Evolutionary conservation across 805 yeast genomes (phyloP), one percentile per base, ranked within the genome.

Genomic region (Kodamaea restingae): DNA sequence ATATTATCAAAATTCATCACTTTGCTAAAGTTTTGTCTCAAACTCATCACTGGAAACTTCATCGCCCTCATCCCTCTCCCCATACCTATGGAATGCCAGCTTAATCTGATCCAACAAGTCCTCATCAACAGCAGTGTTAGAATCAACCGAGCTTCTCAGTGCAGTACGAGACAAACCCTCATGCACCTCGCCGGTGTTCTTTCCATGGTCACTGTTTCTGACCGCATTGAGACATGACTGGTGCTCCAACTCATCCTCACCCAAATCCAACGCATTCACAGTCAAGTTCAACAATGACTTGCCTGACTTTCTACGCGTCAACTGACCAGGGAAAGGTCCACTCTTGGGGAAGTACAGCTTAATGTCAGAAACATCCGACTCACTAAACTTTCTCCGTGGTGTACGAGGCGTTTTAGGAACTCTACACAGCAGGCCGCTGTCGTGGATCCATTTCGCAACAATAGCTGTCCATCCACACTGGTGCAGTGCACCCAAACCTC

Each of bases 381-480:
- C 32, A 21, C 32, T 30, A 10, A 11, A 10, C 6, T 58, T 59
- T 31, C 54, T 56, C 25, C 33, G 17, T 30, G 58, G 67, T 24
- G 69, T 56, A 44, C 59, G 52, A 18, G 70, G 71, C 11, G 71
- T 59, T 49, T 61, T 55, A n/a, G 80, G 77, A 15, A 72, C 55
- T 45, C 80, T 63, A 55, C 81, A 78, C 0, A 87, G 74, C 33
- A 79, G 73, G 43, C 96, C 96, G 32, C 85, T 84, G 63, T 90
- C 91, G 56, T 85, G 93, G 54, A 90, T 86, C 77, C 88, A 78
- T 63, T 91, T 84, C 31, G 95, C 95, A 38, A 88, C 93, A 33
- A 90, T 71, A 0, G 95, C 90, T 1, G 96, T 88, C 97, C 97
- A 88, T 9, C 97, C 97, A 70, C 88, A 83, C 65, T 88, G 97